Evolutionary conservation across 495 filamentous ascomycete species (phyloP), one percentile per base, ranked within the genome.

Genomic region (Neurospora pannonica): DNA sequence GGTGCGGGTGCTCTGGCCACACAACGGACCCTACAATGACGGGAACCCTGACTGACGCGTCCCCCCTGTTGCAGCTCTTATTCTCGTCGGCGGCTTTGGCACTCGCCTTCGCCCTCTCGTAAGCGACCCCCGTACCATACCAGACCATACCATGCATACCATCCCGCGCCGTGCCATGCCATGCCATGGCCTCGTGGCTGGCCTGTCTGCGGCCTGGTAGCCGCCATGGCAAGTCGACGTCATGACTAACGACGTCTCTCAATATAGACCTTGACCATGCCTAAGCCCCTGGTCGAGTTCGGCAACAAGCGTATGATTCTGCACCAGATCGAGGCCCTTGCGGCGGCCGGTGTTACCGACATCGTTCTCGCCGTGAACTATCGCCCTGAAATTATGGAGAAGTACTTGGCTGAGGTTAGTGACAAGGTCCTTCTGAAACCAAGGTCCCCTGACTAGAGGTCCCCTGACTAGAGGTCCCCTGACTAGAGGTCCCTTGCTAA

Each of bases 301-400:
- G 95, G 90, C 78, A 99, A 99, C 88, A 94, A 93, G 82, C 96
- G 95, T 77, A 99, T 99, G 96, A 99, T 99, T 85, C 87, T 96
- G 75, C 96, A 99, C 87, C 96, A 99, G 84, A 92, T 99, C 77
- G 95, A 98, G 85, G 93, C 93, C 78, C 86, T 99, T 78, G 96
- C 97, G 77, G 93, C 92, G 76, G 96, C 95, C 38, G 96, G 96
- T 81, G 96, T 98, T 43, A 98, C 95, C 75, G 94, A 98, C 85
- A 97, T 99, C 79, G 97, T 99, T 46, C 87, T 99, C 74, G 96
- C 97, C 72, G 96, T 99, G 82, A 99, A 99, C 87, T 99, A 99
- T 87, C 91, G 96, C 76, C 96, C 96, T 37, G 97, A 99, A 87
- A 87, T 99, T 77, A 99, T 99, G 96, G 87, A 89, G 79, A 87